These are phyloP conservation scores for Pythium scleroteichum DNA, from an alignment of 352 stramenopile species.

Conservation along the genomic window DNA sequence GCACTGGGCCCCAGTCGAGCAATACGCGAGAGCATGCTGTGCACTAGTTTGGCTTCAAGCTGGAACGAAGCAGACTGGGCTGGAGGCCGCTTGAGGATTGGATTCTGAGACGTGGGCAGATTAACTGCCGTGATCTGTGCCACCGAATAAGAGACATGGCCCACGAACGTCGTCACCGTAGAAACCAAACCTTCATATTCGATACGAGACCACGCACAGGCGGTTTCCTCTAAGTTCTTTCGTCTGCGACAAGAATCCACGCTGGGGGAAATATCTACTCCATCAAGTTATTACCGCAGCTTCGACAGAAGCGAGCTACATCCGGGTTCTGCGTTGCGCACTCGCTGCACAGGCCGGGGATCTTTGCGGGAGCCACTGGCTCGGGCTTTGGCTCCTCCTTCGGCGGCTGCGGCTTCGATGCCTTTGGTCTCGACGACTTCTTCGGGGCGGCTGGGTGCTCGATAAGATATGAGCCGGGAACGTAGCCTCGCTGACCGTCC, in stretches of 20 bases:
- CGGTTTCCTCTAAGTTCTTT: slow-evolving; percentile 18
- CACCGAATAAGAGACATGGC: neutral
- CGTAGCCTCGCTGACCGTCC: slow-evolving; percentile 68
- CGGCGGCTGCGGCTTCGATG: slow-evolving; percentile 23
- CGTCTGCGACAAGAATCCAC: slow-evolving; percentile 15
- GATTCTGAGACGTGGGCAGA: neutral
- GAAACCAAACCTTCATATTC: slow-evolving; percentile 9
- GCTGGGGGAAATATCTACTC: slow-evolving; percentile 33
- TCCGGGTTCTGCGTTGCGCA: slow-evolving; percentile 76
- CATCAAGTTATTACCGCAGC: slow-evolving; percentile 74
- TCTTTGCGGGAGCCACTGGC: slow-evolving; percentile 21
- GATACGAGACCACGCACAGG: slow-evolving; percentile 11
- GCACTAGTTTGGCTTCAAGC: no score
- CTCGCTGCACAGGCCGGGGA: slow-evolving; percentile 62
- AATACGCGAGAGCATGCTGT: slow-evolving; percentile 13
- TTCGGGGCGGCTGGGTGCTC: slow-evolving; percentile 44
- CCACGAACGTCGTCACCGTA: neutral
- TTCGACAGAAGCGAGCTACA: slow-evolving; percentile 78
- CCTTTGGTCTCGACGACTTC: slow-evolving; percentile 6
- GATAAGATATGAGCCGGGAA: slow-evolving; percentile 82
- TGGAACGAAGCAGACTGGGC: no score
- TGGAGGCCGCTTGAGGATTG: no score
- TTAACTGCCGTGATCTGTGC: no score
- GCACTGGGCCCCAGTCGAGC: slow-evolving; percentile 11
- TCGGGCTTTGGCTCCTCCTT: slow-evolving; percentile 30